phyloP scores from a whole-genome alignment of 306 rosid species.

The Cicer bijugum region DNA sequence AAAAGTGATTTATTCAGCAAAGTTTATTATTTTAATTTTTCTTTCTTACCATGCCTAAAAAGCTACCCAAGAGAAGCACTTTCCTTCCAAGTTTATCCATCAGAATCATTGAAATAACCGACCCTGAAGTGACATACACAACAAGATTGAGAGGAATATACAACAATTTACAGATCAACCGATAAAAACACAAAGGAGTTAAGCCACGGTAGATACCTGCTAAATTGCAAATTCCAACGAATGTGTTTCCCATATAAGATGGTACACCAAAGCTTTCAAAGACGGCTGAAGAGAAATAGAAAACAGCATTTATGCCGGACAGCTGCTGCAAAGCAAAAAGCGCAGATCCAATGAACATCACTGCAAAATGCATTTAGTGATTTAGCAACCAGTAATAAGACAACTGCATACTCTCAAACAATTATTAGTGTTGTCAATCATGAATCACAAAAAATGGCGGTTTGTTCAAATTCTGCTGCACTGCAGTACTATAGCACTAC shows the following conservation, averaged over 20 bases:
- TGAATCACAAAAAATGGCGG: too few species aligned
- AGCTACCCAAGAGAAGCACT: constrained; percentile 79
- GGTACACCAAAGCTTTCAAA: constrained; percentile 78
- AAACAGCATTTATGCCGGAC: constrained; percentile 88
- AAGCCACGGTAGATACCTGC: constrained; percentile 54
- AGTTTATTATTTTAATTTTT: constrained; percentile 38
- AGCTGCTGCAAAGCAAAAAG: constrained; percentile 93
- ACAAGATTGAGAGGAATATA: constrained; percentile 41
- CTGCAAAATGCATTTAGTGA: constrained; percentile 66
- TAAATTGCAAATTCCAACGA: constrained; percentile 76
- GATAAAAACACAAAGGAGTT: constrained; percentile 21
- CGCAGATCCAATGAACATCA: constrained; percentile 78
- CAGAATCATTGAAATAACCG: constrained; percentile 70
- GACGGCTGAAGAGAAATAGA: constrained; percentile 83
- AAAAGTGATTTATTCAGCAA: constrained; percentile 17
- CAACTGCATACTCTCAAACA: constrained; percentile 15
- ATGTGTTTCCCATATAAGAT: constrained; percentile 66
- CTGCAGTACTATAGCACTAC: too few species aligned
- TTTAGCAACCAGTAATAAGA: constrained; percentile 48
- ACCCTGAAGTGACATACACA: constrained; percentile 59
- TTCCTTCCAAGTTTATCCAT: constrained; percentile 93
- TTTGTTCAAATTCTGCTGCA: too few species aligned
- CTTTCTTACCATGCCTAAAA: constrained; percentile 78
- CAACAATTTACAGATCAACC: constrained; percentile 18
- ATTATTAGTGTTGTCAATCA: not conserved